Evolutionary conservation across 495 filamentous ascomycete genomes (phyloP).

Genomic region (Immersiella caudata): DNA sequence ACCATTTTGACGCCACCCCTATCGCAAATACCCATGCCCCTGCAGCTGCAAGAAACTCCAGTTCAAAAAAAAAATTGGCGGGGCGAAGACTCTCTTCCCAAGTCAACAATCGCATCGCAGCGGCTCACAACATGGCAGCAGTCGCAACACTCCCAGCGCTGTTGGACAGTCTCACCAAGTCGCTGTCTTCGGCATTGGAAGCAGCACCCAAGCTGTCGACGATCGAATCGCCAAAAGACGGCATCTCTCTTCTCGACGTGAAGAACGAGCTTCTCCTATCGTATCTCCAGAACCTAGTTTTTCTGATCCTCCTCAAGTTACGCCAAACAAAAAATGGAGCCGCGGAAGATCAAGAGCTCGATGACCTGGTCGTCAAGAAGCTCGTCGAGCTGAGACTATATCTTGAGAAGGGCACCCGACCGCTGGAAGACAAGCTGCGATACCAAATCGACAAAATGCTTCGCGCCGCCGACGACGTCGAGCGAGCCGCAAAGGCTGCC

Average conservation of each 20-base stretch:
- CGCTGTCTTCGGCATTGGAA: conserved; percentile 61
- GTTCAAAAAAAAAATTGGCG: conserved; percentile 21
- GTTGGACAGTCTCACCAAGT: conserved; percentile 64
- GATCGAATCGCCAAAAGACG: conserved; percentile 69
- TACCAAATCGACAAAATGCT: conserved; percentile 92
- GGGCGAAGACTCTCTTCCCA: conserved; percentile 20
- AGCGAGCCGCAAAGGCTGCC: conserved; percentile 39
- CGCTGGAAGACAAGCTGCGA: conserved; percentile 81
- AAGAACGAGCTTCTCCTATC: conserved; percentile 96
- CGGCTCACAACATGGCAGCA: conserved; percentile 47
- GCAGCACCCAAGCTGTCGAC: conserved; percentile 62
- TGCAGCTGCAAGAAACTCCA: not conserved
- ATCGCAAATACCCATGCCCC: not conserved
- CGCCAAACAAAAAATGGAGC: conserved; percentile 54
- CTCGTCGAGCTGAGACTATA: conserved; percentile 84
- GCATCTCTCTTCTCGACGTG: conserved; percentile 89
- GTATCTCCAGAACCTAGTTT: conserved; percentile 92
- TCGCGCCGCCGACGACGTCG: conserved; percentile 78
- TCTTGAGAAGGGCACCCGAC: conserved; percentile 85
- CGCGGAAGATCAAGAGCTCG: conserved; percentile 41
- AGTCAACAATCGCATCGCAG: not conserved
- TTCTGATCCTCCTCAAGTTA: conserved; percentile 81
- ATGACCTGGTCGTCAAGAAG: conserved; percentile 69
- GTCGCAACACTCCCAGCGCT: conserved; percentile 57
- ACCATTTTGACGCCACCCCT: not conserved